Conservation (phyloP, 108 stramenopile species). For the Thalassiosira profunda region DNA sequence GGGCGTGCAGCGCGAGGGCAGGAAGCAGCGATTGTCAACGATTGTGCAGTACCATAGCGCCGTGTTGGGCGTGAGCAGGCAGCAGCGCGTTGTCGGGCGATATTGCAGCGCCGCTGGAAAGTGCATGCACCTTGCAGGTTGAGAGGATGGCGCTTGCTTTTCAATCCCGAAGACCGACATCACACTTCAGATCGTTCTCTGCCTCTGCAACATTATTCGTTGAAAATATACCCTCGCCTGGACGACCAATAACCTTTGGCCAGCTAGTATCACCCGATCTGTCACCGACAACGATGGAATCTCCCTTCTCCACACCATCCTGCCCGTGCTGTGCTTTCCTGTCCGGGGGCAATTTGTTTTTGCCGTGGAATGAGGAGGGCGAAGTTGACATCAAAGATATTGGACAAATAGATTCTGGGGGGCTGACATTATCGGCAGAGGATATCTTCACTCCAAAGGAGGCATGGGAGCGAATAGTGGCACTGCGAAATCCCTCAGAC, state of each 20-base stretch:
- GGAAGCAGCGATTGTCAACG: no score
- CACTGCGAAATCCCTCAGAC: neutral
- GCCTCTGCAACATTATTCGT: neutral
- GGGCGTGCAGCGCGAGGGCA: no score
- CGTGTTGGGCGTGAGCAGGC: no score
- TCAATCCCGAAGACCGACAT: no score
- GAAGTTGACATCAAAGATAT: neutral
- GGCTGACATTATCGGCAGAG: neutral
- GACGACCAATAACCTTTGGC: neutral
- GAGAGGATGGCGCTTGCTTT: neutral
- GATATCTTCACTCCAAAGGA: slow-evolving; percentile 33
- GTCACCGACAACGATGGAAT: neutral
- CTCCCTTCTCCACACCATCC: neutral
- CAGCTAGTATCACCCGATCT: slow-evolving; percentile 1
- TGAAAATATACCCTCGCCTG: neutral
- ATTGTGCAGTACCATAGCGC: no score
- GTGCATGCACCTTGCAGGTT: neutral
- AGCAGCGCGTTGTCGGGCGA: no score
- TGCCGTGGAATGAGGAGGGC: slow-evolving; percentile 8
- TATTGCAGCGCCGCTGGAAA: neutral
- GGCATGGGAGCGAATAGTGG: slow-evolving; percentile 22
- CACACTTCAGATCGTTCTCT: neutral
- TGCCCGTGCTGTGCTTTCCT: slow-evolving; percentile 54
- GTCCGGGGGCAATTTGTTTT: slow-evolving; percentile 19
- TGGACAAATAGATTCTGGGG: neutral